Evolutionary conservation across 768 basidiomycete genomes (phyloP).

Genomic region (Candolleomyces aberdarensis): DNA sequence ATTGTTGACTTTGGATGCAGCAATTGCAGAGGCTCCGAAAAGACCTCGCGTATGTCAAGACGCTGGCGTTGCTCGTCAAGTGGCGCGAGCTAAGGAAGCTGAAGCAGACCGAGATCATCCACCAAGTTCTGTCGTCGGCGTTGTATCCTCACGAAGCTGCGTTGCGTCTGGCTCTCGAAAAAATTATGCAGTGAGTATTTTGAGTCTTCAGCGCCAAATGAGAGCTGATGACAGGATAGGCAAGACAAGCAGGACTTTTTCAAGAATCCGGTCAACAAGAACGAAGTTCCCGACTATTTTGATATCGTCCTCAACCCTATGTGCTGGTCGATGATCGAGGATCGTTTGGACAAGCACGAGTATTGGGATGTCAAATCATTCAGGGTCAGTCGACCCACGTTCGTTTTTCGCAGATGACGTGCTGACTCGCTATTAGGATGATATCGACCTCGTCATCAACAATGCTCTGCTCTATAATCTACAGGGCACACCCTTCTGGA

Average conservation of each 20-base stretch:
- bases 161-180: conserved; percentile 65
- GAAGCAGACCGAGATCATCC: conserved; percentile 61
- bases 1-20: conserved; percentile 22
- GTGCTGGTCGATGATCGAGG: conserved; percentile 82
- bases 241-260: conserved; percentile 72
- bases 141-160: conserved; percentile 65
- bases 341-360: conserved; percentile 76
- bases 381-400: conserved; percentile 41
- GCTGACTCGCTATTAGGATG: conserved; percentile 45
- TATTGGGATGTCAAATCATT: conserved; percentile 80
- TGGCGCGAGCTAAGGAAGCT: conserved; percentile 85
- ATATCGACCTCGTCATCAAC: conserved; percentile 77
- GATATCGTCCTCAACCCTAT: conserved; percentile 84
- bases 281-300: conserved; percentile 87
- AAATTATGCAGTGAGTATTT: conserved; percentile 60
- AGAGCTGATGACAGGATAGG: conserved; percentile 38
- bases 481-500: conserved; percentile 66
- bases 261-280: conserved; percentile 74
- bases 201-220: neutral
- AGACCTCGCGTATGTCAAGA: conserved; percentile 74
- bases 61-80: conserved; percentile 61
- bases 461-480: conserved; percentile 91
- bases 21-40: conserved; percentile 60
- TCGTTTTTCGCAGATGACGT: neutral
- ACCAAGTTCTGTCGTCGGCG: conserved; percentile 56